Conservation (phyloP, 768 basidiomycete species). For the Naganishia antarctica region DNA sequence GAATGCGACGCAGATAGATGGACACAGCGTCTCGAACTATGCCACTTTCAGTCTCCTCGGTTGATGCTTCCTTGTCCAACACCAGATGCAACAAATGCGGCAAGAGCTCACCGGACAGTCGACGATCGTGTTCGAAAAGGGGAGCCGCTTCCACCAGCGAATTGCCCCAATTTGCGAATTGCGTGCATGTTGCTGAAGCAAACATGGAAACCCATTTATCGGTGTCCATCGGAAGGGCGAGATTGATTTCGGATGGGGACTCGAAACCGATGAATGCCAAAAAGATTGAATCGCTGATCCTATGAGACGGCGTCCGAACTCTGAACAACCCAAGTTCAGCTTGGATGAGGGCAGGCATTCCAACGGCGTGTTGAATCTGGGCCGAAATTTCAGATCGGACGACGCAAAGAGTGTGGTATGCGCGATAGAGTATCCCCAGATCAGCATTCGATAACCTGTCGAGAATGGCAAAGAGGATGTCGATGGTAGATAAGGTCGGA, state of each 20-base stretch:
- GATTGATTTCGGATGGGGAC: neutral
- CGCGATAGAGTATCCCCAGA: constrained; percentile 3
- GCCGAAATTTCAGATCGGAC: neutral
- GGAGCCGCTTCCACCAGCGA: constrained; percentile 3
- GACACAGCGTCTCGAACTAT: neutral
- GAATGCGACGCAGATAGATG: neutral
- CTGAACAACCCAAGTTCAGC: neutral
- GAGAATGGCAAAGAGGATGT: constrained; percentile 9
- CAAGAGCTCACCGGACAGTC: neutral
- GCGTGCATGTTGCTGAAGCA: neutral
- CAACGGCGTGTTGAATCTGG: neutral
- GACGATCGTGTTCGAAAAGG: neutral
- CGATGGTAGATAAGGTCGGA: neutral
- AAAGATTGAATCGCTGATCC: neutral
- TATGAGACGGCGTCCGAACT: neutral
- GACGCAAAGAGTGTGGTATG: constrained; percentile 11
- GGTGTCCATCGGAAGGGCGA: neutral
- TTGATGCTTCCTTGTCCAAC: constrained; percentile 3
- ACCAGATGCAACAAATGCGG: constrained; percentile 18
- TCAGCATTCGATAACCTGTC: neutral
- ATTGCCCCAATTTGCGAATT: neutral
- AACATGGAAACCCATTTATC: neutral
- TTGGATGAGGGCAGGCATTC: neutral
- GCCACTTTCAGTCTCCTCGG: neutral
- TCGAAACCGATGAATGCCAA: neutral